Conservation (phyloP, 129 eudicot species). For the Dittrichia graveolens region DNA sequence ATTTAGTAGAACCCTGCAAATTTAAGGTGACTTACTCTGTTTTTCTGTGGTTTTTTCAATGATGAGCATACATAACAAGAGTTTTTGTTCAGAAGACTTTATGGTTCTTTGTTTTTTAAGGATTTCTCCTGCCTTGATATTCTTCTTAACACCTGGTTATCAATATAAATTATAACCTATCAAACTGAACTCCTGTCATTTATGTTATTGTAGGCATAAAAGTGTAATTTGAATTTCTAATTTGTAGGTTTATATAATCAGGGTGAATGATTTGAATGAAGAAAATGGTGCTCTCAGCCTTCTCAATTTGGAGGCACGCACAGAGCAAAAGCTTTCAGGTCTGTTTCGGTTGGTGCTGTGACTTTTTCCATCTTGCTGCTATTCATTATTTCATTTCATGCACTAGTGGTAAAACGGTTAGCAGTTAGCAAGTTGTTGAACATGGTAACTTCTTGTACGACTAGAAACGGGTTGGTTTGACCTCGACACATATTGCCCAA, state of each 20-base stretch:
- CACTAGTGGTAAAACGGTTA: neutral
- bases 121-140: conserved; percentile 4
- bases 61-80: conserved; percentile 4
- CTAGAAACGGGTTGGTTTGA: neutral
- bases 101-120: neutral
- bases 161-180: neutral
- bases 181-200: neutral
- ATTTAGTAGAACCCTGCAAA: conserved; percentile 51
- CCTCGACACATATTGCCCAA: neutral
- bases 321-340: conserved; percentile 19
- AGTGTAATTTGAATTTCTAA: conserved; percentile 11
- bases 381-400: conserved; percentile 2
- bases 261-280: conserved; percentile 37
- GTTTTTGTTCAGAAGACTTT: neutral
- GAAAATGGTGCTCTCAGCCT: conserved; percentile 45
- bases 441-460: neutral
- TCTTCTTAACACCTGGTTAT: conserved; percentile 1
- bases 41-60: conserved; percentile 15
- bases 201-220: neutral
- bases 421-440: neutral
- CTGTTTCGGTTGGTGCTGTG: conserved; percentile 17
- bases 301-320: conserved; percentile 32
- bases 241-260: conserved; percentile 54
- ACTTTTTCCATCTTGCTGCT: neutral
- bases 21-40: conserved; percentile 52